Conservation (phyloP, 2,329 filamentous ascomycete genomes). For the Biscogniauxia marginata region DNA sequence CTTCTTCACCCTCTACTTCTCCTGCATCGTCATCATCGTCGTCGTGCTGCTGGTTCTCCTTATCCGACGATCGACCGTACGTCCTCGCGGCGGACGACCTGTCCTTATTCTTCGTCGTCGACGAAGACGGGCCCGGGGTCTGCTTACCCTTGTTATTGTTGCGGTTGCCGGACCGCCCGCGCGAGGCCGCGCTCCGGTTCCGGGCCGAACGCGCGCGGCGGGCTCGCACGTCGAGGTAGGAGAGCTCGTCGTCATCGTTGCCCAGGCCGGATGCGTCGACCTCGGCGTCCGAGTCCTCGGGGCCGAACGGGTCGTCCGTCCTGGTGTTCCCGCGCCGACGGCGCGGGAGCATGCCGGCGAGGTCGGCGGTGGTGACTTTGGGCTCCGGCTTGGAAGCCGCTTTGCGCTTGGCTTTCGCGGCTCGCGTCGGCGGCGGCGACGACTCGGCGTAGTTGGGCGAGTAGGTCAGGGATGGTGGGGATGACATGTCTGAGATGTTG, state of each 20-base stretch:
- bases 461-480: constrained; percentile 64
- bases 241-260: constrained; percentile 57
- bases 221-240: constrained; percentile 41
- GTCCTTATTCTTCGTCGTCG: too few relatives aligned
- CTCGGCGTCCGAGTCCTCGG: constrained; percentile 45
- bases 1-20: constrained; percentile 35
- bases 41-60: constrained; percentile 49
- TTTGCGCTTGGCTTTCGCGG: constrained; percentile 33
- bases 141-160: constrained; percentile 25
- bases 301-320: constrained; percentile 40
- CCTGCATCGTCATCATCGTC: constrained; percentile 34
- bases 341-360: constrained; percentile 54
- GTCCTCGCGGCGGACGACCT: constrained; percentile 38
- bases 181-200: too few relatives aligned
- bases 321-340: constrained; percentile 42
- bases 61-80: constrained; percentile 55
- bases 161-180: too few relatives aligned
- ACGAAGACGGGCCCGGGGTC: constrained; percentile 3
- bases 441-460: constrained; percentile 55
- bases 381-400: constrained; percentile 36
- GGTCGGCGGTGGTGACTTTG: constrained; percentile 53
- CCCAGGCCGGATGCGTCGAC: constrained; percentile 48
- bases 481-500: constrained; percentile 56
- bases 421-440: constrained; percentile 28
- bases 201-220: constrained; percentile 35